Base-by-base conservation (phyloP, 2,329 filamentous ascomycete genomes). In the Sporothrix pseudoabietina region DNA sequence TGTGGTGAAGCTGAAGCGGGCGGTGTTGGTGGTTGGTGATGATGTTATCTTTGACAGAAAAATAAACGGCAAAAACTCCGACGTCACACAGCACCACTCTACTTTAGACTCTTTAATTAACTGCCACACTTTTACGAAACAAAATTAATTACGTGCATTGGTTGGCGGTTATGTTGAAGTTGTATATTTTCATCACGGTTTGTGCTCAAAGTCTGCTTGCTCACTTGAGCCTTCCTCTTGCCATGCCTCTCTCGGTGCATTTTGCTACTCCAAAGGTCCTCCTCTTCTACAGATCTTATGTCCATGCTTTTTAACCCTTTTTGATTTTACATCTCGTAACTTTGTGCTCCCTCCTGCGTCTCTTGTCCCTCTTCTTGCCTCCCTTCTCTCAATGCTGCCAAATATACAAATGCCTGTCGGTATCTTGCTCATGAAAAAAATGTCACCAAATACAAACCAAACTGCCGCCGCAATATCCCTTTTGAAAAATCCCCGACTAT, bases 381-480 rank as follows among this genome's bases (percentile, higher is more conserved):
- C 10, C 12, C 39, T 19, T n/a, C 47, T 26, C n/a, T 49, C 19
- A 35, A 54, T 22, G 66, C 44, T 69, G 47, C 66, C 66, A 69
- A 66, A 54, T 54, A 69, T 69, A 69, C 66, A 69, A 55, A 69
- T 69, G 66, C 66, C 66, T 47, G 66, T 69, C 66, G 66, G 66
- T 69, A 69, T 69, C 66, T 54, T 69, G 66, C 66, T 54, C 22
- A 49, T 69, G 52, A 63, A 63, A 52, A 35, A 41, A n/a, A 63
- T 52, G n/a, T 35, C 49, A n/a, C 22, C 49, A 52, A 54, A 70
- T 22, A 39, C 52, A 54, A 57, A n/a, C 16, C 59, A 65, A 66
- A 66, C 47, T 52, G 8, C 49, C 70, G 16, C 35, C 70, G 52
- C 49, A 32, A 32, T 57, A 19, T 32, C 22, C 22, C 26, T 35